Base-by-base conservation (phyloP, 1,139 yeast species). In the Yamadazyma trypodendri region DNA sequence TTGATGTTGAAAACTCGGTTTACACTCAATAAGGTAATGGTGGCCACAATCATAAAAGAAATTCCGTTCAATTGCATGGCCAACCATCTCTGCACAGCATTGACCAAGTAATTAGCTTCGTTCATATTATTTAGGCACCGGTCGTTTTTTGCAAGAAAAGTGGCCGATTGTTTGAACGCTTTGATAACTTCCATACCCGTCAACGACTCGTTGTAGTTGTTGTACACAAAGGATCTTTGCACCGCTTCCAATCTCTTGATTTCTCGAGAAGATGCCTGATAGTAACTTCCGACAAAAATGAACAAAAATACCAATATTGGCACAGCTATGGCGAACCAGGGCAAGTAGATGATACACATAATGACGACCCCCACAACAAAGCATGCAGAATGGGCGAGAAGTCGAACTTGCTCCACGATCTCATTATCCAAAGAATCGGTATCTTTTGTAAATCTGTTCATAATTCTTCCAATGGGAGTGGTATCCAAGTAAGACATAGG, bases 401-500 rank as follows among this genome's bases (percentile, higher is more conserved):
- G 49, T 52, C 85, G 69, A 35, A 75, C 47, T 52, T 75, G 80
- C 47, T 79, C 84, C 32, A 82, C 77, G 45, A 81, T 63, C 52
- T 82, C 86, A 54, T 83, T 84, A 58, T 88, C 96, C 50, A 87
- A 63, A 24, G 82, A 81, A 54, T 87, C 95, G 0, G 92, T 83
- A 59, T 88, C 96, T 52, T 84, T 86, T 1, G 95, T 82, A 48
- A 77, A 77, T 46, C 84, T 63, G 54, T 77, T 77, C 52, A 77
- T 55, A 24, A 78, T 73, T 55, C 82, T 63, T 17, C 84, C 84
- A 59, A 76, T 61, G 10, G 84, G 84, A 0, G 83, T 77, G 11
- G 72, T 64, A 55, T 79, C 84, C 68, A 78, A 68, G 50, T 67
- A 78, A 25, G 72, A 54, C 79, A 77, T 75, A 32, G 83, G 71